A percentile compares a stretch with the other conserved stretches of the same genome.
Evolutionary conservation across 257 asterid species (phyloP).

Genomic region (Penstemon davidsonii): DNA sequence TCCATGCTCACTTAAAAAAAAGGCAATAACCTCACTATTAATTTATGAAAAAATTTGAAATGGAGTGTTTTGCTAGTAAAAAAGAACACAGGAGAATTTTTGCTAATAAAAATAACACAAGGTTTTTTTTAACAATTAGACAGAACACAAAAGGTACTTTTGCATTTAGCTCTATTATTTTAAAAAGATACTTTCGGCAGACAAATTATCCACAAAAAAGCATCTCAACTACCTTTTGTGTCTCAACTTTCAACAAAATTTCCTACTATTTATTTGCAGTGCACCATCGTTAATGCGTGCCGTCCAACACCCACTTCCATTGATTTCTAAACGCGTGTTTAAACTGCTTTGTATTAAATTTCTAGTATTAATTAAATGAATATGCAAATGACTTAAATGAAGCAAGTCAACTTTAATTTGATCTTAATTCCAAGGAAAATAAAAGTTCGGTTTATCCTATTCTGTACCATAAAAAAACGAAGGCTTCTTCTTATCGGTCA

Average conservation of each 20-base stretch:
- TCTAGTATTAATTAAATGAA: background rate
- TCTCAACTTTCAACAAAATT: no score
- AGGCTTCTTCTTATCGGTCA: background rate
- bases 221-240: background rate
- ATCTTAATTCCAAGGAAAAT: background rate
- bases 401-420: slow-evolving; percentile 18
- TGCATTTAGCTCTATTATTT: background rate
- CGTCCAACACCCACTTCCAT: slow-evolving; percentile 25
- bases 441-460: background rate
- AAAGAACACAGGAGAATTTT: no score
- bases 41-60: no score
- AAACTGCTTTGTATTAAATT: background rate
- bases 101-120: no score
- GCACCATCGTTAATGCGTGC: slow-evolving; percentile 28
- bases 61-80: no score
- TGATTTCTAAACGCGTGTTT: slow-evolving; percentile 6
- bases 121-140: no score
- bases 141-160: no score
- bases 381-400: slow-evolving; percentile 1
- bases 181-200: background rate
- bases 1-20: no score
- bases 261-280: background rate
- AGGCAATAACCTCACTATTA: no score
- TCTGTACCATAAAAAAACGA: background rate
- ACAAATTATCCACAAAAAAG: background rate